Evolutionary conservation across 2,329 filamentous ascomycete species (phyloP).

Genomic region (Pseudovirgaria hyperparasitica): DNA sequence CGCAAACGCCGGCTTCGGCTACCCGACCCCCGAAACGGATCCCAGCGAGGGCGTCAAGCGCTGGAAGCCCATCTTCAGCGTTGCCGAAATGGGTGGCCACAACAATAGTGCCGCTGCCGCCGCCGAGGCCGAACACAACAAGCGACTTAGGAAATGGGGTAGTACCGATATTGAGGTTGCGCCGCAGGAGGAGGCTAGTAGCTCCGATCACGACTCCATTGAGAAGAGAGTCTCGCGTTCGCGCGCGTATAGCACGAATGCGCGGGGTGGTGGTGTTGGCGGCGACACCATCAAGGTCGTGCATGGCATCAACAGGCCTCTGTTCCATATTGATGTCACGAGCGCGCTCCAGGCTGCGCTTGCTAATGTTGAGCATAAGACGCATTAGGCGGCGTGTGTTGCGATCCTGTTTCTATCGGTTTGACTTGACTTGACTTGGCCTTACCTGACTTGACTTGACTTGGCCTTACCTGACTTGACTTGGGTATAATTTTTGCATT

Average conservation of each 20-base stretch:
- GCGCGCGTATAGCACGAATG: constrained; percentile 12
- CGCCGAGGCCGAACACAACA: constrained; percentile 54
- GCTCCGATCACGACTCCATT: constrained; percentile 11
- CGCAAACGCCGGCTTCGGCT: constrained; percentile 77
- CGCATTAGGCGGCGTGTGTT: constrained; percentile 12
- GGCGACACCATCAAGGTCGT: constrained; percentile 48
- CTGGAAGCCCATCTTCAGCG: constrained; percentile 93
- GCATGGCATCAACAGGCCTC: constrained; percentile 73
- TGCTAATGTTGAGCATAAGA: constrained; percentile 52
- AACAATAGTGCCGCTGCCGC: constrained; percentile 54
- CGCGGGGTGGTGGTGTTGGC: constrained; percentile 10
- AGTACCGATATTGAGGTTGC: too few species aligned
- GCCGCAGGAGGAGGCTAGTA: too few species aligned
- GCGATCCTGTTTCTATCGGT: too few species aligned
- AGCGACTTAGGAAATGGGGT: too few species aligned
- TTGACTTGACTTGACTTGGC: too few species aligned
- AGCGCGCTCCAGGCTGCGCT: constrained; percentile 81
- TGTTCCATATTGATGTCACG: constrained; percentile 90
- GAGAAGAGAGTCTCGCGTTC: constrained; percentile 16
- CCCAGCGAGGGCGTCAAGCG: constrained; percentile 43
- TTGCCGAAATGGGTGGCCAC: constrained; percentile 69
- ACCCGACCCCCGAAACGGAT: constrained; percentile 46
- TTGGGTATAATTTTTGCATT: too few species aligned
- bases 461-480: too few species aligned
- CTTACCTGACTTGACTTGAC: too few species aligned